Base-by-base conservation (phyloP, 306 rosid species). In the Acacia confusa region DNA sequence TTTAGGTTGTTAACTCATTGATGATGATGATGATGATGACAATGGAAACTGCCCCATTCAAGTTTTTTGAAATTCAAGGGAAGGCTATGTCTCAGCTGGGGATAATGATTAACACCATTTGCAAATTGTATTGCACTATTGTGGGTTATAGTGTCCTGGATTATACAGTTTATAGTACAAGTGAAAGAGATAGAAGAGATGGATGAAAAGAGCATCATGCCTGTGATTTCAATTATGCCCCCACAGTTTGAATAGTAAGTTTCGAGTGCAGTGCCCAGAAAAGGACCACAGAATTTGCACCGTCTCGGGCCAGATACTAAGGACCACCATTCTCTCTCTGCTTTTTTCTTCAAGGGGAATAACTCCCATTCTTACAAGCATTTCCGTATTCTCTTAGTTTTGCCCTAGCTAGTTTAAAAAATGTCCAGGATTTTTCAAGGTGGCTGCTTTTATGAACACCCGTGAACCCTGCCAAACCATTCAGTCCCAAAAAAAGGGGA, bases 261-360 rank as follows among this genome's bases (percentile, higher is more conserved):
- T 72, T 76, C 60, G n/a, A 17, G 67, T 68, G 80, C 63, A 34
- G 24, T 76, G 64, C 70, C 20, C 17, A 45, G 65, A 65, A 36
- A 24, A 38, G 84, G 86, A 83, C 86, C 69, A 34, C 79, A 19
- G 36, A 79, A 30, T 55, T 40, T 47, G 58, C 58, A 55, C 52
- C 24, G 61, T 75, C 79, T 40, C 75, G 44, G 84, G 84, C 32
- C 14, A 4, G 71, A 79, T 40, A 64, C 55, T 7, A 36, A 70
- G 61, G 38, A 57, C 24, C 14, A 7, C 44, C 9, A 2, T 41
- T 43, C 45, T 41, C 53, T 41, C 20, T 12, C 34, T 70, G 30
- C 53, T 41, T 43, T 22, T 36, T 11, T 11, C 74, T 4, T 22
- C 48, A 6, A 24, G 0, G 30, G 4, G 16, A 40, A 22, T 22